A percentile compares a stretch with the other conserved stretches of the same genome.
Evolutionary conservation across 495 filamentous ascomycete species (phyloP).

Genomic region (Evernia prunastri): DNA sequence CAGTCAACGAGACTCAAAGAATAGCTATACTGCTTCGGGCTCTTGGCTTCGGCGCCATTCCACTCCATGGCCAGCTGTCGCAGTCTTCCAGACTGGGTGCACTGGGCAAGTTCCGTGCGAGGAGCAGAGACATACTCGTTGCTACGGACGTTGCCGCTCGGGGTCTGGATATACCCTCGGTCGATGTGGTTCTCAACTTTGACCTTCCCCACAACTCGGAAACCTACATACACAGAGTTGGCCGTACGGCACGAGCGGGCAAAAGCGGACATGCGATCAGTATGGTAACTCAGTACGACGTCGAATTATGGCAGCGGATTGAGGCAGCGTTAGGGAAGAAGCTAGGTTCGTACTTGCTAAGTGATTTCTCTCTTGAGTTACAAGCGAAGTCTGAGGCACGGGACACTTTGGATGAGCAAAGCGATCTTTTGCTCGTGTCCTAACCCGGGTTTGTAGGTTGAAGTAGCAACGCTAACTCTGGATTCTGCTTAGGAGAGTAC

Average conservation of each 20-base stretch:
- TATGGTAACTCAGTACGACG: slow-evolving; percentile 84
- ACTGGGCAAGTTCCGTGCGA: slow-evolving; percentile 76
- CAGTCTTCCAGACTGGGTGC: slow-evolving; percentile 80
- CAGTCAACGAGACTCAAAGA: slow-evolving; percentile 83
- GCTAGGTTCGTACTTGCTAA: no score
- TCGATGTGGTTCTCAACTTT: slow-evolving; percentile 83
- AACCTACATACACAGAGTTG: slow-evolving; percentile 93
- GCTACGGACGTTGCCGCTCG: slow-evolving; percentile 92
- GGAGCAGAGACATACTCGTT: slow-evolving; percentile 75
- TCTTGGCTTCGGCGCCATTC: slow-evolving; percentile 79
- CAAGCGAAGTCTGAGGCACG: no score
- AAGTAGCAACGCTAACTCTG: no score
- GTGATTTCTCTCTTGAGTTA: no score
- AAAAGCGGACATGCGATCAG: slow-evolving; percentile 76
- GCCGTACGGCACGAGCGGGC: slow-evolving; percentile 86
- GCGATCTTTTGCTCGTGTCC: no score
- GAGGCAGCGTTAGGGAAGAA: slow-evolving; percentile 76
- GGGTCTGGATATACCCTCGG: slow-evolving; percentile 89
- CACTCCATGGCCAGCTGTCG: slow-evolving; percentile 82
- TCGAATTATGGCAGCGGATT: slow-evolving; percentile 80
- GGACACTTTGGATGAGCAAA: no score
- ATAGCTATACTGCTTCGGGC: slow-evolving; percentile 72
- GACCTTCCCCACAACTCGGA: slow-evolving; percentile 79
- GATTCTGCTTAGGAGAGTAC: slow-evolving; percentile 63
- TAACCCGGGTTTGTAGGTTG: no score